A percentile compares a stretch with the other conserved stretches of the same genome.
phyloP scores from a whole-genome alignment of 495 filamentous ascomycete genomes.

The Parmelia sp. region DNA sequence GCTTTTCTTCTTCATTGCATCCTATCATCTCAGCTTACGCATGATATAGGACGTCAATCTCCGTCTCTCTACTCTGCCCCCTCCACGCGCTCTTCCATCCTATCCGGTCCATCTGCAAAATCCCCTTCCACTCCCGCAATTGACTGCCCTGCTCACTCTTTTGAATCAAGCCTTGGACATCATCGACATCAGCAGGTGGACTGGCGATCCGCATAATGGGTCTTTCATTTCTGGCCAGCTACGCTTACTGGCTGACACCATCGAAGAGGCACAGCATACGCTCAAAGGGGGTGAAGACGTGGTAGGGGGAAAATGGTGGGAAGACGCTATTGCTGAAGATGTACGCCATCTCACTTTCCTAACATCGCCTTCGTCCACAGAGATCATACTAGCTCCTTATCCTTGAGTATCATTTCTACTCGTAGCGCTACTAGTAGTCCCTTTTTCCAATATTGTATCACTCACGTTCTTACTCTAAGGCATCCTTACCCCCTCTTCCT shows the following conservation, averaged over 20 bases:
- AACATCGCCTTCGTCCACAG: neutral
- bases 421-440: conserved; percentile 44
- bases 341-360: neutral
- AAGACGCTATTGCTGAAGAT: conserved; percentile 32
- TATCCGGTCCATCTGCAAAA: conserved; percentile 40
- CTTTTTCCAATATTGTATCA: conserved; percentile 59
- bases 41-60: conserved; percentile 44
- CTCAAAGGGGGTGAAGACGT: conserved; percentile 50
- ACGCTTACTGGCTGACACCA: conserved; percentile 65
- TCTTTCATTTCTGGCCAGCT: conserved; percentile 75
- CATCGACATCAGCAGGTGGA: conserved; percentile 67
- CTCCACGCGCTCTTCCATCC: conserved; percentile 37
- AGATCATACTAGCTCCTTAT: neutral
- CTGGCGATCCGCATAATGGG: conserved; percentile 50
- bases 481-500: conserved; percentile 72
- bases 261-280: conserved; percentile 58
- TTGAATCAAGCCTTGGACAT: conserved; percentile 74
- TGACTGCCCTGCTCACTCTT: conserved; percentile 63
- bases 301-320: conserved; percentile 51
- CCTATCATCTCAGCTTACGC: neutral
- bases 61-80: conserved; percentile 43
- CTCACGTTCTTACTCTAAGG: conserved; percentile 57
- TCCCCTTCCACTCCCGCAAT: conserved; percentile 54
- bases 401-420: neutral
- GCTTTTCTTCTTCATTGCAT: neutral